Evolutionary conservation across 306 rosid genomes (phyloP), one percentile per base, ranked within the genome.

Genomic region (Morella rubra): DNA sequence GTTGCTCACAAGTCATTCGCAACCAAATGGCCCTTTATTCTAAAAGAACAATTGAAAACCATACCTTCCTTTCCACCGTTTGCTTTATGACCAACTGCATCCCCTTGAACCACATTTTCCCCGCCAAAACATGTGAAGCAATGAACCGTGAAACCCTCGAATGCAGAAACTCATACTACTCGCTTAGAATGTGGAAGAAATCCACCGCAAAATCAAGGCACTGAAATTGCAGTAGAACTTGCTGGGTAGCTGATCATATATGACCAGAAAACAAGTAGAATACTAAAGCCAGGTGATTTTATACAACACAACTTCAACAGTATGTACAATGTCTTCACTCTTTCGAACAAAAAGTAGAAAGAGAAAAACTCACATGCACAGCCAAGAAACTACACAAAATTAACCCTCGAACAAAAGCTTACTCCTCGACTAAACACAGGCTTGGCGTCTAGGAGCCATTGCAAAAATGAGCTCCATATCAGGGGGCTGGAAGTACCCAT

Each of bases 401-500:
- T 5, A 5, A 32, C 16, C 7, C 68, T 3, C 0, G 7, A 64
- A 40, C n/a, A 64, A 64, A 40, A 40, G 5, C 45, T 7, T 7
- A 11, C 5, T 4, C 9, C 60, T 1, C 60, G 7, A 18, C 6
- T 62, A 85, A 22, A 71, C 53, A 65, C 80, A 81, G 47, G 88
- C 62, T 19, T 73, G 80, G 12, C 59, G 61, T 53, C 45, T 65
- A 32, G 81, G 56, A 58, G 60, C 56, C 56, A 59, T 16, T 8
- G 79, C 80, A 62, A 92, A 90, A 73, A 90, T 73, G 32, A 62
- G 27, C 14, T 90, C 85, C 0, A 90, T 83, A 56, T 92, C 88
- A 10, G 92, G 91, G 0, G 90, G 81, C 3, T 83, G 69, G 58
- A 92, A 92, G 55, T 86, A 90, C 0, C 92, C 97, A 22, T 80